Conservation (phyloP, 1,284 basidiomycete genomes). For the Sutorius eximius region DNA sequence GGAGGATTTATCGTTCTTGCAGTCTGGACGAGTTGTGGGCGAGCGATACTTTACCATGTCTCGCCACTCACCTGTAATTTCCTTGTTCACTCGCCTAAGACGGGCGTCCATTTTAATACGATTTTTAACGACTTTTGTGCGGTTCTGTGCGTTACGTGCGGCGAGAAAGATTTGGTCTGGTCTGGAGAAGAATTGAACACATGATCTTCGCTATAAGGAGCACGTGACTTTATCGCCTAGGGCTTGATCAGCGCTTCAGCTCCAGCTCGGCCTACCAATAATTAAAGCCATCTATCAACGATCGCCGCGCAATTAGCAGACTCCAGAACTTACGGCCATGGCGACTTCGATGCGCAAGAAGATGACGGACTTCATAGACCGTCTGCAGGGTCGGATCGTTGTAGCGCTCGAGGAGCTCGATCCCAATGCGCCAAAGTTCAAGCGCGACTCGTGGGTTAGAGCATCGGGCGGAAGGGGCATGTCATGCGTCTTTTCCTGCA, state of each 20-base stretch:
- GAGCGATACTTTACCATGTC: neutral
- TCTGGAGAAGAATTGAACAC: neutral
- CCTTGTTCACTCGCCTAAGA: conserved; percentile 88
- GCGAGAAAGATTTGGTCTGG: neutral
- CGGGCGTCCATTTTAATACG: conserved; percentile 71
- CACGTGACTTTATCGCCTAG: conserved; percentile 29
- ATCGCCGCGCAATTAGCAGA: neutral
- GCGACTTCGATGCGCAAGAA: conserved; percentile 66
- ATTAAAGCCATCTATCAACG: neutral
- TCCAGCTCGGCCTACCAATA: neutral
- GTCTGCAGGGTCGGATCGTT: conserved; percentile 85
- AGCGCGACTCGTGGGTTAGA: conserved; percentile 86
- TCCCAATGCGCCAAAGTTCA: conserved; percentile 68
- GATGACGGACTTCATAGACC: conserved; percentile 78
- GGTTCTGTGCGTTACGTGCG: neutral
- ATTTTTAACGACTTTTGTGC: neutral
- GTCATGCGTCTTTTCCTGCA: conserved; percentile 83
- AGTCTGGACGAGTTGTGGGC: conserved; percentile 53
- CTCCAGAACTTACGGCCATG: conserved; percentile 12
- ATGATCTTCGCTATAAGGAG: conserved; percentile 5
- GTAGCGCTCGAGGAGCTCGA: conserved; percentile 79
- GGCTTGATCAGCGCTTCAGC: neutral
- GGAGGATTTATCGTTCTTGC: conserved; percentile 90
- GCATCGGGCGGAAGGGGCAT: conserved; percentile 83
- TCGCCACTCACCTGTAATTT: conserved; percentile 72